Conservation (phyloP, 495 filamentous ascomycete genomes). For the Neurospora cerealis region DNA sequence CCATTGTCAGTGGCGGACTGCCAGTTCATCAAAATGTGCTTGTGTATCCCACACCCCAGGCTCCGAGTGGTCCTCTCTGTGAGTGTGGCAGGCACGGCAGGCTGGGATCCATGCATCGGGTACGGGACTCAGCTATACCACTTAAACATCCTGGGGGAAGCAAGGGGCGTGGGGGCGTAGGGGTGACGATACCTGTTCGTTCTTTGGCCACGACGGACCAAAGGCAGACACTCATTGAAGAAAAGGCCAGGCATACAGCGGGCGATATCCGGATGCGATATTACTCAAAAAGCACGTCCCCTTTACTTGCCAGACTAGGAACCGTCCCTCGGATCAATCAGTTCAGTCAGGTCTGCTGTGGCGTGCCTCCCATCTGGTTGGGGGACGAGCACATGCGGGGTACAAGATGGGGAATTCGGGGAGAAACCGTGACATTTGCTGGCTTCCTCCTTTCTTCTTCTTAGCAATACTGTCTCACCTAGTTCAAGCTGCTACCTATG, state of each 20-base stretch:
- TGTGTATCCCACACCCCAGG: neutral
- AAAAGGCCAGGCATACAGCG: neutral
- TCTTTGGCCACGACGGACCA: neutral
- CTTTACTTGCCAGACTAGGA: neutral
- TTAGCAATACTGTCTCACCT: neutral
- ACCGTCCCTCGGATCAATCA: neutral
- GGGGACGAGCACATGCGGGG: neutral
- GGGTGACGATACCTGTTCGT: neutral
- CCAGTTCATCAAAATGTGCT: neutral
- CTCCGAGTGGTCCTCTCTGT: neutral
- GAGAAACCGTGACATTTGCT: neutral
- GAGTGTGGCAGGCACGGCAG: neutral
- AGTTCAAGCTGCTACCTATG: neutral
- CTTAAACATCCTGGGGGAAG: neutral
- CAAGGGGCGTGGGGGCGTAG: neutral
- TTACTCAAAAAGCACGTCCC: neutral
- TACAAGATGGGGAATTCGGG: neutral
- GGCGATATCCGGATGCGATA: neutral
- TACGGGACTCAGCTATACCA: neutral
- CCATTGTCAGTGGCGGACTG: neutral
- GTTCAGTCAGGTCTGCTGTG: neutral
- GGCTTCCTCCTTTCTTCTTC: neutral
- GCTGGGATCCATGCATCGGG: neutral
- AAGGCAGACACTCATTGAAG: neutral
- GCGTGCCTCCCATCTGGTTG: neutral